Base-by-base conservation (phyloP, 1,139 yeast species). In the Arxiozyma telluris region DNA sequence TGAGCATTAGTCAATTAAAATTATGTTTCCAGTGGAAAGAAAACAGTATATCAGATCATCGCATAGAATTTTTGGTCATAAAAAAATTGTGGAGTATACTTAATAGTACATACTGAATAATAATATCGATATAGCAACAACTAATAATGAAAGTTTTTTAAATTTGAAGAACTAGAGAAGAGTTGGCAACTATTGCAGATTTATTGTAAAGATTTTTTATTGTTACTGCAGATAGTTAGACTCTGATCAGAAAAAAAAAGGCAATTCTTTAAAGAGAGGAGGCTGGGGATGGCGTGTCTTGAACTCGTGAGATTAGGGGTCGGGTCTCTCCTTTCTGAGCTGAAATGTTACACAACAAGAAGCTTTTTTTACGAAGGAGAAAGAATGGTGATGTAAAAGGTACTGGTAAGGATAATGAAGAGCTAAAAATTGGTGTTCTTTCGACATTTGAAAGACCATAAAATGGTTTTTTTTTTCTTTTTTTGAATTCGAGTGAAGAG, bases 371-470 rank as follows among this genome's bases (percentile, higher is more conserved):
- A 30, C 39, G 12, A 15, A 34, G n/a, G n/a, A 34, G 17, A 30
- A 45, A 27, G 23, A 45, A 45, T 27, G 41, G 41, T 45, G 41
- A 45, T 20, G n/a, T 18, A 30, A 45, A 30, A 45, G 47, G 23
- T 45, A 45, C 41, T 38, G 27, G 12, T 8, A 45, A 45, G 39
- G 18, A 45, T 30, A 45, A 30, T 20, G 22, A 11, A 45, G 17
- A 45, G 47, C 30, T 45, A 27, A 45, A 45, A 45, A 45, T 45
- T 45, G 47, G 47, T 45, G n/a, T 53, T 51, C 42, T n/a, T 47
- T 41, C 41, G 30, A 34, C 39, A 47, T 18, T 44, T 5, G 23
- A 50, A 30, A 38, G 20, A 41, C 42, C 27, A 43, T 20, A 41
- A 30, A 51, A 47, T 21, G 41, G 41, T 45, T 30, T 45, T 22